A percentile compares a stretch with the other conserved stretches of the same genome.
phyloP scores from a whole-genome alignment of 139 green algal genomes.

The Tetraselmis striata region DNA sequence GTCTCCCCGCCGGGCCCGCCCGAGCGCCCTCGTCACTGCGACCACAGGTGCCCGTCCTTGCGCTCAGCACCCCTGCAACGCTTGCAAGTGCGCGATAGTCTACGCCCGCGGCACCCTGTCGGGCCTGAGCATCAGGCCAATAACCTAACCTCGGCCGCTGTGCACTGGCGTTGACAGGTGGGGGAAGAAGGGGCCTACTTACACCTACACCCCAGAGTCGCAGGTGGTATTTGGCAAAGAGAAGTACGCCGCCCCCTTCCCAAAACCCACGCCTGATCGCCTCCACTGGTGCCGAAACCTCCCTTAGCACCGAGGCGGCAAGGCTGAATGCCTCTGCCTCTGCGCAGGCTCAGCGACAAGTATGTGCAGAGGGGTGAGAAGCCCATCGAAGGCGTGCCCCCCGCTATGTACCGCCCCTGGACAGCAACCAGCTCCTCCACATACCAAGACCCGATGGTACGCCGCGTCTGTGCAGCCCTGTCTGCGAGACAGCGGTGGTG shows the following conservation, averaged over 20 bases:
- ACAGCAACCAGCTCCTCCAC: background rate
- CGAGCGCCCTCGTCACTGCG: background rate
- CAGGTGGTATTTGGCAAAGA: background rate
- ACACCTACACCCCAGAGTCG: background rate
- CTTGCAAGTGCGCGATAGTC: too few relatives aligned
- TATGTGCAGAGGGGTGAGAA: background rate
- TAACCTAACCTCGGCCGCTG: too few relatives aligned
- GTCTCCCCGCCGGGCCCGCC: background rate
- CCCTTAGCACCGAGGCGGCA: too few relatives aligned
- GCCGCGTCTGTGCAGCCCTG: too few relatives aligned
- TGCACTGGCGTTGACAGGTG: too few relatives aligned
- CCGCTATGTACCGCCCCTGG: background rate
- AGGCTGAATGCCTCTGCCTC: too few relatives aligned
- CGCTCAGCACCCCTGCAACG: too few relatives aligned
- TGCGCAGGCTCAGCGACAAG: background rate
- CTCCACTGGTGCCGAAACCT: too few relatives aligned
- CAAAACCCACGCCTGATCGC: too few relatives aligned
- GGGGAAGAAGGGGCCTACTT: background rate
- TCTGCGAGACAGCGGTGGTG: too few relatives aligned
- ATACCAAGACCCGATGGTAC: background rate
- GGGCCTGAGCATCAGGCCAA: too few relatives aligned
- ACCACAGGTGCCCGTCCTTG: background rate
- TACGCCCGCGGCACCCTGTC: too few relatives aligned
- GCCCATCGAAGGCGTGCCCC: background rate
- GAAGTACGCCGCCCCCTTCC: background rate